A percentile compares a stretch with the other conserved stretches of the same genome.
phyloP scores from a whole-genome alignment of 352 stramenopile species.

The Pythium insidiosum region DNA sequence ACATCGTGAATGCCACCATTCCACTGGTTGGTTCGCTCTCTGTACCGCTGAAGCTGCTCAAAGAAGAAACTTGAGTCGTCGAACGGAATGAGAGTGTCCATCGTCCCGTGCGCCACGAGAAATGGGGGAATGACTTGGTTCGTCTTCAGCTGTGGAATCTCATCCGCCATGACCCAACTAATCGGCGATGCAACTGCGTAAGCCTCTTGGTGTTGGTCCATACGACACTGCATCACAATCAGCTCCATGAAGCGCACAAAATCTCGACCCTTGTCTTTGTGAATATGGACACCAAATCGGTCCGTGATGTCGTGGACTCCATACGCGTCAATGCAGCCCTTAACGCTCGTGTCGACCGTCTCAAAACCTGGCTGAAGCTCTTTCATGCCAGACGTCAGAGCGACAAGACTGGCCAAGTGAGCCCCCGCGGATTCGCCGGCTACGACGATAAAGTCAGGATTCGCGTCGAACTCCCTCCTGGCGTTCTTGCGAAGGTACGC shows the following conservation, averaged over 20 bases:
- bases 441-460: slow-evolving; percentile 63
- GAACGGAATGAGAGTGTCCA: slow-evolving; percentile 67
- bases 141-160: slow-evolving; percentile 6
- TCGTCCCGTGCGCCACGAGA: slow-evolving; percentile 53
- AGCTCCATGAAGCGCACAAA: slow-evolving; percentile 65
- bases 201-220: slow-evolving; percentile 30
- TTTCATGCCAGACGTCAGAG: slow-evolving; percentile 54
- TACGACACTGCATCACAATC: slow-evolving; percentile 66
- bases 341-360: slow-evolving; percentile 64
- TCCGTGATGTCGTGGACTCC: slow-evolving; percentile 75
- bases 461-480: slow-evolving; percentile 30
- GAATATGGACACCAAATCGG: slow-evolving; percentile 49
- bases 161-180: slow-evolving; percentile 37
- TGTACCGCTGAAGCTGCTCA: slow-evolving; percentile 38
- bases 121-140: slow-evolving; percentile 53
- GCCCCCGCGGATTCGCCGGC: slow-evolving; percentile 61
- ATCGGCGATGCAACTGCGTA: slow-evolving; percentile 59
- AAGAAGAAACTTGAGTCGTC: slow-evolving; percentile 65
- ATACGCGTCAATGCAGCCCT: slow-evolving; percentile 63
- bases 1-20: slow-evolving; percentile 35
- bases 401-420: slow-evolving; percentile 60
- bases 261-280: slow-evolving; percentile 43
- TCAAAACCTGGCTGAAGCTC: slow-evolving; percentile 71
- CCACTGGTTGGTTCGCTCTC: slow-evolving; percentile 10
- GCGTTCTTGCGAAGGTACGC: slow-evolving; percentile 54